Conservation (phyloP, 2,329 filamentous ascomycete species). For the Aspergillus ibericus region DNA sequence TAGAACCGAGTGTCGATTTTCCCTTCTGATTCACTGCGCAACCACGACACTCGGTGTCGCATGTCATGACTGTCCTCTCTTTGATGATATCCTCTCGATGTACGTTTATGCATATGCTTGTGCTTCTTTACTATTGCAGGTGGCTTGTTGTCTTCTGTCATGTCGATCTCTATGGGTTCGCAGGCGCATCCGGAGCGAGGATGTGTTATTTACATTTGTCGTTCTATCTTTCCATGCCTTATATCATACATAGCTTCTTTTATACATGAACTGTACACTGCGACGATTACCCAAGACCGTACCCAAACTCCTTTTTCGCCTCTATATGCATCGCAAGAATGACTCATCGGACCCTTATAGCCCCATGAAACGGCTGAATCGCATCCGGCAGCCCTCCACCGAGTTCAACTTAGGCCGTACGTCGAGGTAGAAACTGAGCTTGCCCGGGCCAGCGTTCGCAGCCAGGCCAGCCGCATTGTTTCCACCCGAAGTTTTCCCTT, state of each 20-base stretch:
- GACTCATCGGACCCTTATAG: slow-evolving; percentile 31
- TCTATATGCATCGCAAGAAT: slow-evolving; percentile 18
- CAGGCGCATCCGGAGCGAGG: slow-evolving; percentile 27
- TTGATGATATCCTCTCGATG: slow-evolving; percentile 37
- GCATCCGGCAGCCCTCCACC: slow-evolving; percentile 61
- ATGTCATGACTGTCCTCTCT: slow-evolving; percentile 16
- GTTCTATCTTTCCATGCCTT: slow-evolving; percentile 17
- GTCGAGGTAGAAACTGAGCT: slow-evolving; percentile 64
- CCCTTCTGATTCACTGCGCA: neutral
- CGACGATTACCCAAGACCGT: slow-evolving; percentile 20
- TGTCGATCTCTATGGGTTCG: slow-evolving; percentile 11
- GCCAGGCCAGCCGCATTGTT: slow-evolving; percentile 27
- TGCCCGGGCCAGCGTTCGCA: slow-evolving; percentile 37
- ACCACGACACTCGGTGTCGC: slow-evolving; percentile 10
- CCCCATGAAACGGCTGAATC: slow-evolving; percentile 51
- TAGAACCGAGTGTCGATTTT: slow-evolving; percentile 41
- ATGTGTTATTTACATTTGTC: slow-evolving; percentile 21
- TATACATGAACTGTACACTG: slow-evolving; percentile 38
- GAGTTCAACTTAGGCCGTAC: slow-evolving; percentile 66
- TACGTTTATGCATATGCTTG: slow-evolving; percentile 27
- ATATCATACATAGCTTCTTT: slow-evolving; percentile 38
- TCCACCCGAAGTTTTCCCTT: slow-evolving; percentile 58
- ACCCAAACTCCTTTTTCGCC: slow-evolving; percentile 30
- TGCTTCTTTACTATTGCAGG: slow-evolving; percentile 12
- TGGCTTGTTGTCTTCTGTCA: slow-evolving; percentile 8